Evolutionary conservation across 306 rosid genomes (phyloP).

Genomic region (Malus sylvestris): DNA sequence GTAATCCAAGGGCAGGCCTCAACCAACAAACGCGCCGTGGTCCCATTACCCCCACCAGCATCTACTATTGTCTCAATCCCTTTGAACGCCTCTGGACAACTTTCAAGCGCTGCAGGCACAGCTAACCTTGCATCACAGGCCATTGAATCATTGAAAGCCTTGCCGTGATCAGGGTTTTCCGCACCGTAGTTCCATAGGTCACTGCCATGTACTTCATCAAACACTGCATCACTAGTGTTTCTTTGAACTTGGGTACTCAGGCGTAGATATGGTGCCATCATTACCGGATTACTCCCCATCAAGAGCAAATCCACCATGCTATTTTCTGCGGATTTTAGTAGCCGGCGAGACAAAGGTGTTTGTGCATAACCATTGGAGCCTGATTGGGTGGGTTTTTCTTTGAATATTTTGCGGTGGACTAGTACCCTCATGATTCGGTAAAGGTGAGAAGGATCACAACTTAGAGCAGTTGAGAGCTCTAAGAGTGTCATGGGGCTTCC

Average conservation of each 20-base stretch:
- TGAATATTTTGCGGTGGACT: conserved; percentile 34
- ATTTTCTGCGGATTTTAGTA: conserved; percentile 5
- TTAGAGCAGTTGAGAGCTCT: conserved; percentile 36
- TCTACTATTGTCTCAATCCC: conserved; percentile 52
- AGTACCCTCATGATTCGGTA: conserved; percentile 52
- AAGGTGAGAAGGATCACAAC: conserved; percentile 23
- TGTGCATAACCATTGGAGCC: conserved; percentile 3
- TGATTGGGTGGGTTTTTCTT: background rate
- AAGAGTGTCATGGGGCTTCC: conserved; percentile 42
- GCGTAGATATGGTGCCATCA: conserved; percentile 29
- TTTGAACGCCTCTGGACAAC: conserved; percentile 33
- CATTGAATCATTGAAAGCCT: conserved; percentile 58
- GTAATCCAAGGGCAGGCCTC: conserved; percentile 39
- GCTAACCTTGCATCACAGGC: conserved; percentile 36
- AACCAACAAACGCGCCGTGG: conserved; percentile 18
- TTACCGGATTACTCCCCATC: conserved; percentile 18
- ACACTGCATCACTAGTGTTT: conserved; percentile 12
- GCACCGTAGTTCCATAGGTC: conserved; percentile 44
- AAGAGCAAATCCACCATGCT: conserved; percentile 21
- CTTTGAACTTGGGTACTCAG: conserved; percentile 15
- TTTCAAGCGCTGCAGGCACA: conserved; percentile 26
- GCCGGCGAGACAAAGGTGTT: conserved; percentile 28
- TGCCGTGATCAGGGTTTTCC: conserved; percentile 18
- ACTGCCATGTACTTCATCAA: conserved; percentile 40
- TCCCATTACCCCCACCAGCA: conserved; percentile 78